These are phyloP conservation scores for Debaryomyces singareniensis DNA, from an alignment of 1,139 yeast species.

Conservation along the genomic window DNA sequence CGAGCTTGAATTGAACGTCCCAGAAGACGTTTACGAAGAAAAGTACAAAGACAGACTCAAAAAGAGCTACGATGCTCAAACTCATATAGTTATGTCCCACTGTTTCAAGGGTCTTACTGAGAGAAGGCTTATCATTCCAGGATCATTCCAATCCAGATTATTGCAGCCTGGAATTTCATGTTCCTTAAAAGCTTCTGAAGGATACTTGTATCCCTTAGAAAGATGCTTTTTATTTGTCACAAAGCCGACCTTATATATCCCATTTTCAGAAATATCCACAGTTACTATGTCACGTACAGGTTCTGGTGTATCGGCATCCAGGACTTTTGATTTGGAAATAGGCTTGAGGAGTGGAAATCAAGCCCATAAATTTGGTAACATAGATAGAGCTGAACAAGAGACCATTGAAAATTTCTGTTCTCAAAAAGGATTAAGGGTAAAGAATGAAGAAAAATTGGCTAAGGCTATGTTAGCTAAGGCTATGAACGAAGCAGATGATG, in stretches of 20 bases:
- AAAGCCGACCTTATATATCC: conserved; percentile 90
- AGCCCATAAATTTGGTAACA: conserved; percentile 80
- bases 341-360: conserved; percentile 59
- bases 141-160: conserved; percentile 68
- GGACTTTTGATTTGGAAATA: conserved; percentile 91
- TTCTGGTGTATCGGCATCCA: conserved; percentile 66
- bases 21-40: conserved; percentile 72
- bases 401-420: conserved; percentile 69
- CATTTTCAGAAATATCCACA: conserved; percentile 70
- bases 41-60: conserved; percentile 75
- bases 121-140: conserved; percentile 79
- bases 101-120: conserved; percentile 88
- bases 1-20: conserved; percentile 81
- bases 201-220: conserved; percentile 84
- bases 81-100: conserved; percentile 84
- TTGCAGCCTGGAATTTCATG: conserved; percentile 84
- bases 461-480: conserved; percentile 75
- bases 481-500: conserved; percentile 65
- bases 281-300: conserved; percentile 89
- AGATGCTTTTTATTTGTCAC: conserved; percentile 87
- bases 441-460: conserved; percentile 86
- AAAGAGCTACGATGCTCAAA: conserved; percentile 71
- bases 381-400: conserved; percentile 85
- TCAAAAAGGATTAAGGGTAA: conserved; percentile 71
- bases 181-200: conserved; percentile 93